phyloP scores from a whole-genome alignment of 495 filamentous ascomycete genomes.

The Lepraria neglecta region DNA sequence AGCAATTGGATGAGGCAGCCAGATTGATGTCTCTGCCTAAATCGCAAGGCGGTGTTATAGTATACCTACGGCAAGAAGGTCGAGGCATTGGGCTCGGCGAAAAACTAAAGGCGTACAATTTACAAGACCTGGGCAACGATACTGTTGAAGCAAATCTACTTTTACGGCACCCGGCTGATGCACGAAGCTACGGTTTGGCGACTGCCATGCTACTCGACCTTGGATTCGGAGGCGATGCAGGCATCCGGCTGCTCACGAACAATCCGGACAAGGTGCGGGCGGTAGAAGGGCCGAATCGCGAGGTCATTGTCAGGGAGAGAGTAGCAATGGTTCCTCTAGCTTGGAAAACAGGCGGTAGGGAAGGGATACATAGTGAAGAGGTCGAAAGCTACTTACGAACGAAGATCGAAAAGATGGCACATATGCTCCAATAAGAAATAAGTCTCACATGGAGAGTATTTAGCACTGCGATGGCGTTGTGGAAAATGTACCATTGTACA shows the following conservation, averaged over 20 bases:
- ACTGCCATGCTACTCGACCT: slow-evolving; percentile 91
- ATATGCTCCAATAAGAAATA: slow-evolving; percentile 46
- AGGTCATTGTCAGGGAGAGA: slow-evolving; percentile 80
- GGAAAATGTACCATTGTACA: not conserved
- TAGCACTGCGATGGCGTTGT: slow-evolving; percentile 26
- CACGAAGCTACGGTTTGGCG: slow-evolving; percentile 85
- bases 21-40: slow-evolving; percentile 79
- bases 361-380: slow-evolving; percentile 77
- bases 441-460: not conserved
- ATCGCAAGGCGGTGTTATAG: slow-evolving; percentile 75
- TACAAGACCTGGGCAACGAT: slow-evolving; percentile 91
- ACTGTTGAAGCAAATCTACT: slow-evolving; percentile 94
- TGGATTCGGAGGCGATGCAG: slow-evolving; percentile 57
- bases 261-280: slow-evolving; percentile 96
- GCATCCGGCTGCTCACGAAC: slow-evolving; percentile 86
- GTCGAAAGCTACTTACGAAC: slow-evolving; percentile 89
- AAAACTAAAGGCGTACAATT: slow-evolving; percentile 96
- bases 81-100: slow-evolving; percentile 90
- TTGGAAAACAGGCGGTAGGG: slow-evolving; percentile 75
- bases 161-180: slow-evolving; percentile 88
- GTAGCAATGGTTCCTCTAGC: slow-evolving; percentile 94
- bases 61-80: slow-evolving; percentile 94
- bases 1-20: slow-evolving; percentile 95
- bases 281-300: slow-evolving; percentile 82
- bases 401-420: slow-evolving; percentile 75